Conservation (phyloP, 495 filamentous ascomycete species). For the Xylaria longipes region DNA sequence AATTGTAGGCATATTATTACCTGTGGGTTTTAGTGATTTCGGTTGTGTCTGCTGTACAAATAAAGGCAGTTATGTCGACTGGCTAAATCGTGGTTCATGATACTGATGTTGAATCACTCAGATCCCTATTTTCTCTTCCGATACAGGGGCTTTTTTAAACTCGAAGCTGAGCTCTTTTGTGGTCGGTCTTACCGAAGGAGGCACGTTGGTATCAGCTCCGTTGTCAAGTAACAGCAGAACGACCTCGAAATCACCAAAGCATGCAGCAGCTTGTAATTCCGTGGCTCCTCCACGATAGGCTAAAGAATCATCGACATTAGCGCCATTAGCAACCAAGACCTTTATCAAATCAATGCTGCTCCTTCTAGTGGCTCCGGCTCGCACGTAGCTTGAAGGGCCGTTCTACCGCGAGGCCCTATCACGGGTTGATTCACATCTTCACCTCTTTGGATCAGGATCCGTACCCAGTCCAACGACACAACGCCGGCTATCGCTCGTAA, state of each 20-base stretch:
- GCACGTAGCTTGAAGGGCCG: background rate
- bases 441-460: background rate
- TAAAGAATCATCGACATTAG: slow-evolving; percentile 25
- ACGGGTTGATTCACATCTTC: background rate
- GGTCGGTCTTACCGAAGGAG: background rate
- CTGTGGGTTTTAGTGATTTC: background rate
- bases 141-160: background rate
- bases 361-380: too few species aligned
- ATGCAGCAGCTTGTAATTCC: slow-evolving; percentile 19
- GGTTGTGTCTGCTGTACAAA: background rate
- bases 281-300: background rate
- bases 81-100: background rate
- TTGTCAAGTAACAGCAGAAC: slow-evolving; percentile 29
- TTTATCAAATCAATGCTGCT: slow-evolving; percentile 1
- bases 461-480: background rate
- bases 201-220: slow-evolving; percentile 32
- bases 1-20: background rate
- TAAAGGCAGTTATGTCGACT: background rate
- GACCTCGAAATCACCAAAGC: background rate
- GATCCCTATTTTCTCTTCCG: too few species aligned
- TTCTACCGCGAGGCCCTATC: background rate
- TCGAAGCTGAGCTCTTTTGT: background rate
- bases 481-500: background rate
- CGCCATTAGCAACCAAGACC: slow-evolving; percentile 23
- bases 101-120: too few species aligned